These are phyloP conservation scores for Phytophthora lateralis DNA, from an alignment of 352 stramenopile genomes.

Conservation along the genomic window DNA sequence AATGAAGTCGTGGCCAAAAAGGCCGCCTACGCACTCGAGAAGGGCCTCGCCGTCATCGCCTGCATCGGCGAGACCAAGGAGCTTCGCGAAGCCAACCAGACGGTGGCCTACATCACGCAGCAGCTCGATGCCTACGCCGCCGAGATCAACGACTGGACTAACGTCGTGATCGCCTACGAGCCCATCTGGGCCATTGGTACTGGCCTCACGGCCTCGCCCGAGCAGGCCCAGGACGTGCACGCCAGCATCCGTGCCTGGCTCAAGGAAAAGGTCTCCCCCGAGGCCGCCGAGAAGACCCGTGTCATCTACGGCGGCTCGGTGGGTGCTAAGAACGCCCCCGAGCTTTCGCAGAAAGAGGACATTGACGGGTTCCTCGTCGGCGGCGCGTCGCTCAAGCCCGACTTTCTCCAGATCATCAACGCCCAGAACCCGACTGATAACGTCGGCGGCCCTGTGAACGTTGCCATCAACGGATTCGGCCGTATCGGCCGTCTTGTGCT, in stretches of 20 bases:
- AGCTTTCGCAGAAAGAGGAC: slow-evolving; percentile 94
- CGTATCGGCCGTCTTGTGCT: slow-evolving; percentile 49
- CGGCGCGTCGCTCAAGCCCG: slow-evolving; percentile 96
- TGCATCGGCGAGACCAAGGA: slow-evolving; percentile 97
- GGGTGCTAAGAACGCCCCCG: slow-evolving; percentile 91
- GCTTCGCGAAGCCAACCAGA: slow-evolving; percentile 92
- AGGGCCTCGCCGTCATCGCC: slow-evolving; percentile 95
- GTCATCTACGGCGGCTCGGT: slow-evolving; percentile 98
- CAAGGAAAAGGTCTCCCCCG: slow-evolving; percentile 88
- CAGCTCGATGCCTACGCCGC: slow-evolving; percentile 93
- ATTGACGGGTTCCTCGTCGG: slow-evolving; percentile 99
- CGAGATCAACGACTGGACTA: slow-evolving; percentile 92
- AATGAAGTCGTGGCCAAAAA: slow-evolving; percentile 94
- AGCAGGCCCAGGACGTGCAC: slow-evolving; percentile 98
- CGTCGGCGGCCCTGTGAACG: slow-evolving; percentile 82
- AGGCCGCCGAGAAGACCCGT: slow-evolving; percentile 92
- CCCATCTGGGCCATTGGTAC: slow-evolving; percentile 98
- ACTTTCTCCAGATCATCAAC: slow-evolving; percentile 98
- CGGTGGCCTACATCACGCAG: slow-evolving; percentile 93
- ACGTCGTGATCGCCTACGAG: slow-evolving; percentile 97
- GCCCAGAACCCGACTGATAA: slow-evolving; percentile 63
- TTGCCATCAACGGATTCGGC: slow-evolving; percentile 99
- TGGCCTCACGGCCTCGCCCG: slow-evolving; percentile 96
- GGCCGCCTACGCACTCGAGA: slow-evolving; percentile 91
- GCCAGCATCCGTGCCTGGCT: slow-evolving; percentile 95